Evolutionary conservation across 1,284 basidiomycete genomes (phyloP).

Genomic region (Athelia sp.): DNA sequence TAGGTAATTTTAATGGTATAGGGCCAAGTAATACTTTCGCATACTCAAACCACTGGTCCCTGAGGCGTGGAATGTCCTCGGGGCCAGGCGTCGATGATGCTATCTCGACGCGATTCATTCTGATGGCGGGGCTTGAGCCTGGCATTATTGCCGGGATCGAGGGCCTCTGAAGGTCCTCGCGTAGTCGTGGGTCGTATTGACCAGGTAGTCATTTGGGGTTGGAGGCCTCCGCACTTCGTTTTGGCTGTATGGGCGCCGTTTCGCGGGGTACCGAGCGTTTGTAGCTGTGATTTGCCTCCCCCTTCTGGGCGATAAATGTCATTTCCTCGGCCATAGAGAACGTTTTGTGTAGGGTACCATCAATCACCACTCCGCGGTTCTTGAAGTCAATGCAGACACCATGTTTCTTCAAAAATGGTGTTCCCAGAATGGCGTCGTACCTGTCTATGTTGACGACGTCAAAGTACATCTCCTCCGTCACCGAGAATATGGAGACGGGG

Average conservation of each 20-base stretch:
- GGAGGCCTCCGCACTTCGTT: too few relatives aligned
- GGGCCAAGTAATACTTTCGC: constrained; percentile 14
- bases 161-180: background rate
- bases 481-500: constrained; percentile 15
- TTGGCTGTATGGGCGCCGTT: background rate
- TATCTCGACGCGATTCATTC: too few relatives aligned
- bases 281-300: background rate
- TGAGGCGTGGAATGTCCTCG: constrained; percentile 11
- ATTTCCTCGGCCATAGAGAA: background rate
- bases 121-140: too few relatives aligned
- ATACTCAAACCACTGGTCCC: constrained; percentile 11
- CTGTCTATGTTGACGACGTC: constrained; percentile 14
- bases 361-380: background rate
- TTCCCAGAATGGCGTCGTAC: background rate
- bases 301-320: background rate
- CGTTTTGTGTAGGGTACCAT: too few relatives aligned
- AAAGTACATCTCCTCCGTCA: constrained; percentile 16
- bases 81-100: constrained; percentile 7
- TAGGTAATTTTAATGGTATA: constrained; percentile 17
- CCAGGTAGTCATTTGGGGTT: background rate
- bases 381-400: background rate
- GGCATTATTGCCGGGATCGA: background rate
- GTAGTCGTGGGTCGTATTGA: background rate
- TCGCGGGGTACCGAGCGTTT: background rate
- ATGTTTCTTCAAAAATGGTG: background rate